Evolutionary conservation across 768 basidiomycete genomes (phyloP).

Genomic region (Suillus clintonianus): DNA sequence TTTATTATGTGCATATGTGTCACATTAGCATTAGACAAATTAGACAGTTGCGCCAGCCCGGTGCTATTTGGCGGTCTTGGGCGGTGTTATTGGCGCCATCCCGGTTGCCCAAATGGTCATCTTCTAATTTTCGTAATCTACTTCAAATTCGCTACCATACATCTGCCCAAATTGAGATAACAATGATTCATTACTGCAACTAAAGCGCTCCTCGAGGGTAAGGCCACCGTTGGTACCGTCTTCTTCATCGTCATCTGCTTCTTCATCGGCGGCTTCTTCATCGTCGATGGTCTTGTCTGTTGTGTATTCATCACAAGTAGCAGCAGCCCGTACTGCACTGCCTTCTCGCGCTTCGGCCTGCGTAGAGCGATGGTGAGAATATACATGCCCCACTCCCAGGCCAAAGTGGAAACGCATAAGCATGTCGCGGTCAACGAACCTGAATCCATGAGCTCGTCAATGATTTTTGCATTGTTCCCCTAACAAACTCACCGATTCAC

Average conservation of each 20-base stretch:
- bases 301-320: background rate
- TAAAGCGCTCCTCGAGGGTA: background rate
- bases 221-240: too few species aligned
- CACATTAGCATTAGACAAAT: too few species aligned
- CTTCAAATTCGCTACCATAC: background rate
- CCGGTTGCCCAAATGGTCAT: too few species aligned
- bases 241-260: background rate
- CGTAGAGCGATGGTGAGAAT: background rate
- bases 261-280: background rate
- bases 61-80: too few species aligned
- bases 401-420: background rate
- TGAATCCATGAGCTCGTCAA: background rate
- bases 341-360: background rate
- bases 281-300: background rate
- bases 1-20: background rate
- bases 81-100: too few species aligned
- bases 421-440: slow-evolving; percentile 3
- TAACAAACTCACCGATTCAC: background rate
- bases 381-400: background rate
- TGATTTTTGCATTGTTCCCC: background rate
- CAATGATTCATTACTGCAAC: background rate
- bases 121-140: background rate
- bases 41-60: too few species aligned
- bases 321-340: background rate
- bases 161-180: background rate